Base-by-base conservation (phyloP, 495 filamentous ascomycete genomes). In the Hapsidospora chrysogenum region DNA sequence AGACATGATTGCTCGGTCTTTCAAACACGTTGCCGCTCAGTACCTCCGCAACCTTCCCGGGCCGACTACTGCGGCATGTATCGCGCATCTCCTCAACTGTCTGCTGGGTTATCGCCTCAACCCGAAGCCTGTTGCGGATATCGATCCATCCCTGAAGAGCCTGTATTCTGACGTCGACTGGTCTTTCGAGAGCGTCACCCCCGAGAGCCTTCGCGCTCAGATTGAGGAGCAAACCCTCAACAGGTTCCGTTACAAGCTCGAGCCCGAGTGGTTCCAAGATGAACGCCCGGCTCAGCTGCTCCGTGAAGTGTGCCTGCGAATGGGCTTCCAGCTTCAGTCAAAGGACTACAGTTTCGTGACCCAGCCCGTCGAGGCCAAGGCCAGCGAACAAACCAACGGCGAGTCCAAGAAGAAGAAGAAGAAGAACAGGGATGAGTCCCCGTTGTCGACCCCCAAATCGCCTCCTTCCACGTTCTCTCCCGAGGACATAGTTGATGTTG, bases 51-150 rank as follows among this genome's bases (percentile, higher is more conserved):
- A 79, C 32, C 57, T 96, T n/a, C 82, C 92, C 10, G 61, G 74
- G 36, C 72, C 77, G 4, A 72, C 95, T 35, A 73, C 78, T 17
- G 64, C 80, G 17, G 61, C 79, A 15, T 87, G 80, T 53, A 52
- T 87, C 41, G 63, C 85, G 7, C 92, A 99, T 53, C 64, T 99
- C 39, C 66, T 96, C 51, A 99, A 99, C 65, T 96, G 92, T 56
- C 63, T 99, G 11, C 64, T 99, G 20, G 89, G 92, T 25, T 61
- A 64, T 29, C 72, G 67, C 35, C 56, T 89, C 37, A 94, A 94
- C 61, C 43, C 67, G 17, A 72, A 72, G 29, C 92, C 92, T 13
- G 61, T 62, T 38, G 71, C 84, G 26, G 76, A 85, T 31, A 71
- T 81, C 30, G 85, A 96, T 43, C 67, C 80, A 35, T 63, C 67